Evolutionary conservation across 768 basidiomycete genomes (phyloP), one percentile per base, ranked within the genome.

Genomic region (Kwoniella shandongensis): DNA sequence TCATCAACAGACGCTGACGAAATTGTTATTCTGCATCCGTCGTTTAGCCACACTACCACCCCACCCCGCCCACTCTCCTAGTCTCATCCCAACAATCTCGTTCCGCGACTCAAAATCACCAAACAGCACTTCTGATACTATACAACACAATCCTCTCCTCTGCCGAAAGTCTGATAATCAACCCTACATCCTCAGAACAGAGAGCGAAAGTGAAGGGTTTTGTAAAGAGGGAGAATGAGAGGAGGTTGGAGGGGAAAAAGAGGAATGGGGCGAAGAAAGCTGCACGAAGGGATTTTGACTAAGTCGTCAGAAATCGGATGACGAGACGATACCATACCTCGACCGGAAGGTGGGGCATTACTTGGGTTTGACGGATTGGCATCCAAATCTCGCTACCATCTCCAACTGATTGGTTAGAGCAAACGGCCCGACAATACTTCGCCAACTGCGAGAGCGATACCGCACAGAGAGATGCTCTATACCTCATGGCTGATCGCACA

Each of bases 41-140:
- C 26, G 11, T 12, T 40, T 54, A 76, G 75, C 65, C 70, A 30
- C 59, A 70, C 60, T 76, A 69, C 51, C 51, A 64, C 30, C 26
- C 67, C 18, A 6, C 46, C 23, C 70, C 71, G 4, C 71, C 69
- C 7, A 57, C 64, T 4, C 35, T 76, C 20, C 66, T 70, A 2
- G 51, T 76, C 27, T 44, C 69, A 18, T 60, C 69, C 25, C 72
- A 72, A 39, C 25, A 42, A 4, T 57, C 67, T 18, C 63, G 75
- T 18, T 63, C 62, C 11, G 69, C 71, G 3, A 51, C 62, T 7
- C 53, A 62, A 38, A 76, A 76, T 42, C 60, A 63, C 17, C 2
- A 35, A 2, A 39, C 60, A 13, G 66, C 67, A 13, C 13, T 72
- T 17, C 13, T 15, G 3, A 57, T 66, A 2, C 57, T 76, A 8